Conservation (phyloP, 352 stramenopile species). For the Phytophthora sp. region DNA sequence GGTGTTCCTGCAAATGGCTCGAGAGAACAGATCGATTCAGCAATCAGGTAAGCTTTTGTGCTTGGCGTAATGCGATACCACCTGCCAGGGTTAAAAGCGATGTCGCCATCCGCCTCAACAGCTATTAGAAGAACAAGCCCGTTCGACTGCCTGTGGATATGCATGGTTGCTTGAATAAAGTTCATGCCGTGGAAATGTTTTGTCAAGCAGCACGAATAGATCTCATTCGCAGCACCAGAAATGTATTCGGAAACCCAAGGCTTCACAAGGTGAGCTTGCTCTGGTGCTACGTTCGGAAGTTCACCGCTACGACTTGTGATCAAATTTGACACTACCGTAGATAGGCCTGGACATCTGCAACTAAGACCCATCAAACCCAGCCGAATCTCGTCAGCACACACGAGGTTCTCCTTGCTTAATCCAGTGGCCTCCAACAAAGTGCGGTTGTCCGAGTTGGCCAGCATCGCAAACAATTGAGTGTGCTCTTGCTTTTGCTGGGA, state of each 20-base stretch:
- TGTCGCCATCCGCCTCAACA: constrained; percentile 67
- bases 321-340: constrained; percentile 85
- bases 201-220: constrained; percentile 73
- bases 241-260: constrained; percentile 84
- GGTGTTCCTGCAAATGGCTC: constrained; percentile 42
- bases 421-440: constrained; percentile 79
- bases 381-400: constrained; percentile 83
- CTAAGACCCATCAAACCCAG: constrained; percentile 87
- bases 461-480: constrained; percentile 83
- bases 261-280: constrained; percentile 28
- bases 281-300: constrained; percentile 21
- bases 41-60: constrained; percentile 80
- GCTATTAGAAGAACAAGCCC: constrained; percentile 80
- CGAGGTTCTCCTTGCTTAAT: constrained; percentile 70
- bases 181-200: constrained; percentile 69
- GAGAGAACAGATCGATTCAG: constrained; percentile 67
- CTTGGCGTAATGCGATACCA: constrained; percentile 52
- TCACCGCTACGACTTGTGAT: constrained; percentile 77
- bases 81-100: constrained; percentile 79
- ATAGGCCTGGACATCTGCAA: constrained; percentile 80
- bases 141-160: constrained; percentile 73
- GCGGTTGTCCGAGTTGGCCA: constrained; percentile 85
- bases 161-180: constrained; percentile 74
- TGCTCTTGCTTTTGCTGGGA: constrained; percentile 65
- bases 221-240: constrained; percentile 77